phyloP scores from a whole-genome alignment of 163 green algal genomes.

The Chlorella variabilis region DNA sequence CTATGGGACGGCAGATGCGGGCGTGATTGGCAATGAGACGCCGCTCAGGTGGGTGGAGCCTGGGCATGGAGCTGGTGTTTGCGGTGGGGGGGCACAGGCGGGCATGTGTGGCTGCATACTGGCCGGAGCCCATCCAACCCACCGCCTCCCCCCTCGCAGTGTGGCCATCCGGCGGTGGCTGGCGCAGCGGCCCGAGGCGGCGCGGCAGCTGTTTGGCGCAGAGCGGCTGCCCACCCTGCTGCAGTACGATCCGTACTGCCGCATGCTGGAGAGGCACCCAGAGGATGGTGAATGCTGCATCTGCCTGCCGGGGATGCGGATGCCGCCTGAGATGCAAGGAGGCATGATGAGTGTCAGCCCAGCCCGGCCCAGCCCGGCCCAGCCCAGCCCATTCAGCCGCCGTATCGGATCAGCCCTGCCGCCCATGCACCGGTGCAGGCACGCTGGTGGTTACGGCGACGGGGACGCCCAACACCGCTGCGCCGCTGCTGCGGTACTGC shows the following conservation, averaged over 20 bases:
- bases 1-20: conserved; percentile 21
- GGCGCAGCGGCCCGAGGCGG: background rate
- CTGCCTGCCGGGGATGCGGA: no score
- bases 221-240: conserved; percentile 30
- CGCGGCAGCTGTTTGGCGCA: conserved; percentile 15
- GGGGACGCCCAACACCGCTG: conserved; percentile 16
- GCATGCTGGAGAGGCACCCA: conserved; percentile 14
- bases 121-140: background rate
- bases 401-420: no score
- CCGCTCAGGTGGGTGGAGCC: background rate
- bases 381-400: background rate
- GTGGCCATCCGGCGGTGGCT: conserved; percentile 29
- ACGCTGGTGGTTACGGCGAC: conserved; percentile 7
- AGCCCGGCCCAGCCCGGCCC: no score
- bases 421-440: no score
- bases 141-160: background rate
- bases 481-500: conserved; percentile 21
- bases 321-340: no score
- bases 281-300: background rate
- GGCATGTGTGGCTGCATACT: no score
- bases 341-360: no score
- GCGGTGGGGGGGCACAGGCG: no score
- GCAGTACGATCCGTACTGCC: conserved; percentile 19
- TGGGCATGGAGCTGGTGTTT: no score
- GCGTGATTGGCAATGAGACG: conserved; percentile 26